Base-by-base conservation (phyloP, 306 rosid species). In the Vicia villosa region DNA sequence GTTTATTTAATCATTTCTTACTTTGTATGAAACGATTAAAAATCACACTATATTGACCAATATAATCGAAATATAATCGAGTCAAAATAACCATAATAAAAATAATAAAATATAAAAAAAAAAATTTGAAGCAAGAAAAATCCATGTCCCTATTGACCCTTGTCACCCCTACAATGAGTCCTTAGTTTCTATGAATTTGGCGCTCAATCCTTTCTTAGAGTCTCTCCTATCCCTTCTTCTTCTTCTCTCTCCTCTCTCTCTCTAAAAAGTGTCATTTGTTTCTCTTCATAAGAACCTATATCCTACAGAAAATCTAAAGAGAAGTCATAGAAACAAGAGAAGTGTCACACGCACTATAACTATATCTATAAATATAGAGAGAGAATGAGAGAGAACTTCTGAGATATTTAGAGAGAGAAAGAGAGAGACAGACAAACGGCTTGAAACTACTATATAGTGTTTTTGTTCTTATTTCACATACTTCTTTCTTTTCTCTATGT, bases 281-380 rank as follows among this genome's bases (percentile, higher is more conserved):
- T 93, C 86, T 85, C 94, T 55, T 2, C 36, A 69, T 86, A 87
- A 80, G 74, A 42, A n/a, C n/a, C 72, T 80, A 77, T 82, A 87
- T 76, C 69, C 38, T 75, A 74, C 79, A 43, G 78, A 80, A 52
- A 73, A 52, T 77, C 68, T 69, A 55, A 68, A 77, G 69, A 49
- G 80, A 56, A 60, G 67, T 49, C 40, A 41, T n/a, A 69, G 67
- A 13, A 45, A 61, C 15, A 64, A 17, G 26, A 22, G 37, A 17
- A 71, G 58, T 12, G 64, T 22, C 47, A 32, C 37, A 17, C 11
- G 38, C 24, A 36, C 67, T 16, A 41, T 12, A 50, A 50, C 1
- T 51, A 9, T 4, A 51, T 56, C 38, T 56, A 56, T 56, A 56
- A 13, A 57, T 36, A 58, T 34, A 67, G 13, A 26, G 26, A 40